A percentile compares a stretch with the other conserved stretches of the same genome.
Evolutionary conservation across 2,329 filamentous ascomycete species (phyloP).

Genomic region (Colletotrichum sp.): DNA sequence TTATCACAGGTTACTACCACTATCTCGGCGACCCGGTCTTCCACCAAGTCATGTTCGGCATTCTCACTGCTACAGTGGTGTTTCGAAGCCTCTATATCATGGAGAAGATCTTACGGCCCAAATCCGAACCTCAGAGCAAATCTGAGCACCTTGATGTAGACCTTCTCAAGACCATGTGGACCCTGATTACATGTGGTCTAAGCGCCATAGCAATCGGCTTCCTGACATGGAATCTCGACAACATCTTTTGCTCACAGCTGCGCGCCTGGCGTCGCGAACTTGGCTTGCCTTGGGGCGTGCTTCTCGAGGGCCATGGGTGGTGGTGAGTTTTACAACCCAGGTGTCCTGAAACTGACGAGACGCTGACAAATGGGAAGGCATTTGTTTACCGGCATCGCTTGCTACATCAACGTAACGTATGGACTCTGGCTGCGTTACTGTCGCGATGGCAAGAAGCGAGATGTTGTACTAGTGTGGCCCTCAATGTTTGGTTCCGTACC

Average conservation of each 20-base stretch:
- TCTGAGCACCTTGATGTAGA: constrained; percentile 32
- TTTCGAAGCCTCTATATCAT: background rate
- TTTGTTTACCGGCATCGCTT: background rate
- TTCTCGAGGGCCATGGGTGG: background rate
- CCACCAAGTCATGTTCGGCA: background rate
- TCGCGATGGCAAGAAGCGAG: background rate
- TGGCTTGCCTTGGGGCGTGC: background rate
- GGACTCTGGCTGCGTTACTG: background rate
- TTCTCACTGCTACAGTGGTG: background rate
- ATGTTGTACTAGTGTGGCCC: background rate
- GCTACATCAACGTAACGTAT: background rate
- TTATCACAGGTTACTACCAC: background rate
- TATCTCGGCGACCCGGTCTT: background rate
- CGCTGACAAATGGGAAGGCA: background rate
- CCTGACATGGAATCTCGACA: background rate
- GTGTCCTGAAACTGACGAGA: background rate
- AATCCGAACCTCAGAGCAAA: background rate
- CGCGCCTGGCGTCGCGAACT: background rate
- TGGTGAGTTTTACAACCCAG: background rate
- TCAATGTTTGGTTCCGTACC: background rate
- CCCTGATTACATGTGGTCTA: constrained; percentile 64
- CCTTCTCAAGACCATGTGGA: constrained; percentile 71
- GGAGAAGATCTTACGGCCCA: background rate
- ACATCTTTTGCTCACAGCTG: background rate
- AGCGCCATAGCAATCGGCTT: background rate